Percentiles rank a stretch among this genome's conserved stretches.
Conservation (phyloP, 1,284 basidiomycete species). For the Tilletia walkeri region DNA sequence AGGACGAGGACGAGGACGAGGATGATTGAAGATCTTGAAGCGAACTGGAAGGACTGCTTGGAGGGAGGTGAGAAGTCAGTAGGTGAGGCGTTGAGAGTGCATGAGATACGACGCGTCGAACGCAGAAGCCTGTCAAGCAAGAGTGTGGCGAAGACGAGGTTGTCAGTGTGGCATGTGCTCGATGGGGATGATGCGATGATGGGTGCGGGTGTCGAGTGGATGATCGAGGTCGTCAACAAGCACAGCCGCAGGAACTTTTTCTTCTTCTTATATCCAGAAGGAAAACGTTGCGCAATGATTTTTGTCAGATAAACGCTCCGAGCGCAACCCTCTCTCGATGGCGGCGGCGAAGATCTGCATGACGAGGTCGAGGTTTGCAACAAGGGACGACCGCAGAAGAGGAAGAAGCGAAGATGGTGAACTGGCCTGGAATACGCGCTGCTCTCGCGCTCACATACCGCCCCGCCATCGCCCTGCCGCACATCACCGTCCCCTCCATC, state of each 20-base stretch:
- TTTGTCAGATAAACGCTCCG: background rate
- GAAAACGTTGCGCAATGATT: conserved; percentile 12
- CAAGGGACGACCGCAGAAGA: background rate
- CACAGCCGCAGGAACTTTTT: background rate
- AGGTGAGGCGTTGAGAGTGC: too few species aligned
- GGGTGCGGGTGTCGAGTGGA: background rate
- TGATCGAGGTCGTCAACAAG: background rate
- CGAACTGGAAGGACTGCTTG: too few species aligned
- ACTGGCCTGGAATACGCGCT: conserved; percentile 14
- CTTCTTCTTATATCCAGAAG: background rate
- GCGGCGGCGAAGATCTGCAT: background rate
- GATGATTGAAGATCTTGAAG: background rate
- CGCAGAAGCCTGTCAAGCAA: too few species aligned
- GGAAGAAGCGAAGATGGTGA: background rate
- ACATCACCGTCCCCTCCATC: conserved; percentile 63
- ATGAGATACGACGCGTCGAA: too few species aligned
- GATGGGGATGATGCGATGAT: too few species aligned
- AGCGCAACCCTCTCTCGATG: background rate
- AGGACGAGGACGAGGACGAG: background rate
- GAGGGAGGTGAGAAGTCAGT: too few species aligned
- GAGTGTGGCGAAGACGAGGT: too few species aligned
- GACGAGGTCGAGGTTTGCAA: background rate
- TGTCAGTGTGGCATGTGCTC: too few species aligned
- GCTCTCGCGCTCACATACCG: background rate
- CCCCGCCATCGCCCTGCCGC: conserved; percentile 9